Evolutionary conservation across 208 protist genomes (phyloP), one percentile per base, ranked within the genome.

Genomic region (Trypanosoma rangeli): DNA sequence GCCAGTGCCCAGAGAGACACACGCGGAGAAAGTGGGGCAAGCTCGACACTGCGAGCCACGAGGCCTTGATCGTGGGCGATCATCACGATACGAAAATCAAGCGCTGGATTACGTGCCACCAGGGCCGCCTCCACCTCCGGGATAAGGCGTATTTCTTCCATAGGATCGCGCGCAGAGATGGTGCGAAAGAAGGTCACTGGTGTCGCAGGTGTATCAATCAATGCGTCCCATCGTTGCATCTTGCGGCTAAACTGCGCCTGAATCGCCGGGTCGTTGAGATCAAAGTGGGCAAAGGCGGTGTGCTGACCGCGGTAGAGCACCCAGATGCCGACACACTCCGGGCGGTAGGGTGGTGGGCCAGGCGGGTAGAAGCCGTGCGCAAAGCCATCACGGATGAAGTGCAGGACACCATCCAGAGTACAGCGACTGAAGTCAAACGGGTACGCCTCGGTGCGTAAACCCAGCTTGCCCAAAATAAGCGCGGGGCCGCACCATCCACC

Each of bases 271-370:
- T 84, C 73, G 60, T 94, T 92, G 16, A 92, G 76, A 53, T 94
- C 82, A 72, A 92, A 94, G 65, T 94, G 85, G 0, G 88, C 85
- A 64, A 92, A 92, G 54, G 88, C 82, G 52, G 85, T 92, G 78
- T 94, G 84, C 68, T 83, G 83, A 0, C 81, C 85, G n/a, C 88
- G 71, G 66, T 81, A 94, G 28, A 94, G 76, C 5, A 94, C 78
- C 79, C 85, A 94, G 54, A 80, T 74, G 0, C 88, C 88, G 12
- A 94, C 86, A 64, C 88, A 92, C 83, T 94, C 85, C 16, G 88
- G 80, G 4, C 57, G 52, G 63, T 89, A 94, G 16, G 88, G 88
- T 39, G 76, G 74, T 49, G 68, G 75, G 1, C 80, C 88, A 9
- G 85, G 78, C 12, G 86, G 85, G 70, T 87, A 90, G 70, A 94